A percentile compares a stretch with the other conserved stretches of the same genome.
Conservation (phyloP, 2,329 filamentous ascomycete species). For the Leptographium galeiforme region DNA sequence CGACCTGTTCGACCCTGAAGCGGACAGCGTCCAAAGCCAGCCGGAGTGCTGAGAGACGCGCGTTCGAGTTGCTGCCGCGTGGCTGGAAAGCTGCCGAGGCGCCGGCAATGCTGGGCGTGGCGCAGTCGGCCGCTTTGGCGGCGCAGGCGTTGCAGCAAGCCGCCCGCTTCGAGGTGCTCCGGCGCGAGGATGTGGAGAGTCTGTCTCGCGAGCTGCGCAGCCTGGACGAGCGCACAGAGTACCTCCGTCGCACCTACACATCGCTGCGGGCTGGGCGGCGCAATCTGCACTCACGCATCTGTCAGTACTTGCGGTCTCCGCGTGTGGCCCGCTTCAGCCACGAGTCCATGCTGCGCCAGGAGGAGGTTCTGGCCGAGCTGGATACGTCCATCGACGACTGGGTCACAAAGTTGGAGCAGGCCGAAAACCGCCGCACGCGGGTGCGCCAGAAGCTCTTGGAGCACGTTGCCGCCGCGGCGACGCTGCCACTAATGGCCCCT, state of each 20-base stretch:
- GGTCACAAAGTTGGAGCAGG: conserved; percentile 65
- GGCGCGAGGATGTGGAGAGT: conserved; percentile 46
- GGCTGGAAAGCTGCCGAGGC: conserved; percentile 44
- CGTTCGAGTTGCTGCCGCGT: conserved; percentile 47
- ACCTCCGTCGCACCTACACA: conserved; percentile 63
- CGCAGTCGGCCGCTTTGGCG: conserved; percentile 38
- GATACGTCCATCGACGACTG: conserved; percentile 71
- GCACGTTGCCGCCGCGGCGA: conserved; percentile 61
- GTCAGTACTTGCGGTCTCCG: conserved; percentile 60
- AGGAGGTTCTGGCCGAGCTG: conserved; percentile 64
- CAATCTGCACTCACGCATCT: conserved; percentile 64
- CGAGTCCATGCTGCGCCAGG: conserved; percentile 65
- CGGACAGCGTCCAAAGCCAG: conserved; percentile 29
- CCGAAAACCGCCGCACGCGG: conserved; percentile 61
- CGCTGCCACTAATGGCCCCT: conserved; percentile 22
- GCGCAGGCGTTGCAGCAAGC: conserved; percentile 50
- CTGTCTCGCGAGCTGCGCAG: conserved; percentile 60
- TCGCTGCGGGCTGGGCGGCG: conserved; percentile 63
- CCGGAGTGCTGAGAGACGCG: conserved; percentile 38
- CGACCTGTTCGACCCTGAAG: conserved; percentile 21
- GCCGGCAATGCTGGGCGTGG: conserved; percentile 27
- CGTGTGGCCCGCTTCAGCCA: conserved; percentile 58
- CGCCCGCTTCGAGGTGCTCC: conserved; percentile 50
- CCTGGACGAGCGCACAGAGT: conserved; percentile 67
- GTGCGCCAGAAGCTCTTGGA: conserved; percentile 71